Evolutionary conservation across 768 basidiomycete species (phyloP), one percentile per base, ranked within the genome.

Genomic region (Amanita pseudoporphyria): DNA sequence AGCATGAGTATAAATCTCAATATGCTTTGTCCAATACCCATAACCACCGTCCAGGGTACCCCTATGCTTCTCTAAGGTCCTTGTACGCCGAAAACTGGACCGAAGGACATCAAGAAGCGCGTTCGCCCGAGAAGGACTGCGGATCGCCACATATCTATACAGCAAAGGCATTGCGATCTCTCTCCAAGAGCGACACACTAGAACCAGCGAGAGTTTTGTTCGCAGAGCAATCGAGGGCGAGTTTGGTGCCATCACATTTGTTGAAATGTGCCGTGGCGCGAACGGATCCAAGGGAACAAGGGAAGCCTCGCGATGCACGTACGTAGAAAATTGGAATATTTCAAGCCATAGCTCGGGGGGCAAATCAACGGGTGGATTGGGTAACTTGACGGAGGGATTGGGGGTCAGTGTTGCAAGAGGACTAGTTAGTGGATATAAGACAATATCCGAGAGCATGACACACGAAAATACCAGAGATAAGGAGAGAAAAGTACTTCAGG

Each of bases 271-370:
- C 52, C 65, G 67, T 18, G 63, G 61, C 6, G 60, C 58, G 56
- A 79, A 78, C 5, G 78, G 73, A 58, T 77, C 68, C 43, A 71
- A 55, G 7, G 73, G 72, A 18, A 63, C 63, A 53, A 78, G 64
- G 28, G 71, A 67, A 39, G 67, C 64, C 38, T 71, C 61, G 6
- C 62, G 63, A 53, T 73, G 70, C 44, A 74, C 64, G 57, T 75
- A 71, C 13, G 76, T 77, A 5, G 74, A 71, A 57, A 75, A 77
- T 49, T 75, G 69, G 59, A 79, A 77, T 32, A 79, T 79, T 53
- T 78, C 76, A 16, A 76, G 64, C 72, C 74, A 76, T 33, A 79
- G 57, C 52, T 79, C 76, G 14, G 68, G 62, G 6, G 76, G 74
- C n/a, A 77, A 61, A 42, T 68, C 61, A 31, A 64, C 65, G 13